Percentiles rank a stretch among this genome's conserved stretches.
Evolutionary conservation across 2,329 filamentous ascomycete species (phyloP).

Genomic region (Fusarium mundagurra): DNA sequence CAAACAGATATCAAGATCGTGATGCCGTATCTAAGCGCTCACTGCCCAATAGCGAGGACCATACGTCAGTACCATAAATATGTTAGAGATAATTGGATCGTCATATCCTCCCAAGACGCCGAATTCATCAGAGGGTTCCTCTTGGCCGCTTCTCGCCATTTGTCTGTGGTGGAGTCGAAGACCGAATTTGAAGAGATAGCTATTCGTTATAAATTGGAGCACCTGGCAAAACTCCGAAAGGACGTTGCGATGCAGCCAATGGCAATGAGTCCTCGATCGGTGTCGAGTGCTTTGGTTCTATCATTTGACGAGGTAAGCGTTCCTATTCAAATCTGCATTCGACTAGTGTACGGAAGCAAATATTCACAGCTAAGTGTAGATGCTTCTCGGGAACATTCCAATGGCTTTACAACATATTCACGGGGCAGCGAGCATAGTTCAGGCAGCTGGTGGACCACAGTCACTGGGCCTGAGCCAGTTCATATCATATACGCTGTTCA

Average conservation of each 20-base stretch:
- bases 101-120: background rate
- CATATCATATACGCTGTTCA: background rate
- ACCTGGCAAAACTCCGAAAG: background rate
- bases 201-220: background rate
- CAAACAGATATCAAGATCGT: background rate
- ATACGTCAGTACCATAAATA: background rate
- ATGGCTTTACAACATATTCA: background rate
- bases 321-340: no score
- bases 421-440: background rate
- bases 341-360: background rate
- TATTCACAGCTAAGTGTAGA: rapidly evolving
- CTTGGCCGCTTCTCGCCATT: background rate
- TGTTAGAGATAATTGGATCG: background rate
- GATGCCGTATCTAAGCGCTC: background rate
- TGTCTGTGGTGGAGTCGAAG: background rate
- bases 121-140: background rate
- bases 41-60: background rate
- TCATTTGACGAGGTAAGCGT: background rate
- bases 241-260: background rate
- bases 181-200: background rate
- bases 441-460: background rate
- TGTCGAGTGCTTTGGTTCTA: background rate
- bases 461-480: background rate
- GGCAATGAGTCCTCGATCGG: background rate
- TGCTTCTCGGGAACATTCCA: background rate